These are phyloP conservation scores for Phialophora macrospora DNA, from an alignment of 2,329 filamentous ascomycete species.

Conservation along the genomic window DNA sequence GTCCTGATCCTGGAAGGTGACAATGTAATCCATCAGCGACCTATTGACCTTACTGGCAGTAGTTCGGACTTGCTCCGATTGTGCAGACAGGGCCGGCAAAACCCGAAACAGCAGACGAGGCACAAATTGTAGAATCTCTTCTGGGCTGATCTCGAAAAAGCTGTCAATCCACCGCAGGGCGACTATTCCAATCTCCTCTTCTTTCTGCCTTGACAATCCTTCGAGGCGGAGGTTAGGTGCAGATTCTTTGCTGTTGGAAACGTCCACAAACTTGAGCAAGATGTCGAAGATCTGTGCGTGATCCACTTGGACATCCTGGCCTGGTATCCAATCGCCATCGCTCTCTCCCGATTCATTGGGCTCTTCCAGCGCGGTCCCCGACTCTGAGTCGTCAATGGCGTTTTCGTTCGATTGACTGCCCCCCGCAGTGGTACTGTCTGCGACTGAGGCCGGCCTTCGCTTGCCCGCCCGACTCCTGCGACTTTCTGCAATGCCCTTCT, in stretches of 20 bases:
- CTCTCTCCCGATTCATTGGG: conserved; percentile 64
- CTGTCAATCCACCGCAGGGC: conserved; percentile 93
- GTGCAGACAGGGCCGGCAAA: conserved; percentile 90
- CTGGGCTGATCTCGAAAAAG: conserved; percentile 95
- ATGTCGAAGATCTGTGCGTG: conserved; percentile 91
- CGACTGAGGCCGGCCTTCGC: conserved; percentile 26
- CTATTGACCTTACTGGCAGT: conserved; percentile 88
- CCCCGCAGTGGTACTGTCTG: conserved; percentile 42
- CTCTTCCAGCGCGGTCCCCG: conserved; percentile 60
- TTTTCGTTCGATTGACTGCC: conserved; percentile 36
- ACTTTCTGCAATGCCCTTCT: conserved; percentile 88
- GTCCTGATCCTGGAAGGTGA: conserved; percentile 84
- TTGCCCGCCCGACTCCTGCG: conserved; percentile 65
- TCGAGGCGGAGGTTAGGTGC: conserved; percentile 34
- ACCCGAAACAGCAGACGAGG: conserved; percentile 90
- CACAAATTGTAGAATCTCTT: conserved; percentile 93
- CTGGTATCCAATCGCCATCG: conserved; percentile 95
- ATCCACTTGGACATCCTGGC: conserved; percentile 94
- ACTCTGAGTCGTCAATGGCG: conserved; percentile 47
- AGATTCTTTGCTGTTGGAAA: conserved; percentile 37
- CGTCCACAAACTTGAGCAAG: conserved; percentile 81
- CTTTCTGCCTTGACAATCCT: conserved; percentile 58
- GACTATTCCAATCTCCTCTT: conserved; percentile 85
- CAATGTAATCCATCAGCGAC: conserved; percentile 90
- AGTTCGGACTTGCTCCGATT: conserved; percentile 83